Evolutionary conservation across 805 yeast species (phyloP).

Genomic region (Blastobotrys muscicola): DNA sequence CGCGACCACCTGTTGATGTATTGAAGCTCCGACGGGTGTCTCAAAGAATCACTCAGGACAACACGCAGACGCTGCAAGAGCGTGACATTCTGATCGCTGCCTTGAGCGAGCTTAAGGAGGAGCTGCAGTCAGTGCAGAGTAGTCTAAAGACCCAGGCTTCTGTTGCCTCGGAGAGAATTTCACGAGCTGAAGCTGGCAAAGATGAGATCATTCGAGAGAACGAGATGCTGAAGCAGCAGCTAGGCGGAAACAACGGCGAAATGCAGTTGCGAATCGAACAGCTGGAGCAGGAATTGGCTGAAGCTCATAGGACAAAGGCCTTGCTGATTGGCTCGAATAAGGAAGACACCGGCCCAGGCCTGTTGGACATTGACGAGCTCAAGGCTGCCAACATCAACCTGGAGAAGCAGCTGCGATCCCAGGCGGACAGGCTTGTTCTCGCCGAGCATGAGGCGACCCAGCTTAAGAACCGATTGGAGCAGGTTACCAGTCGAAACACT

Average conservation of each 20-base stretch:
- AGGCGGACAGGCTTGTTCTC: slow-evolving; percentile 12
- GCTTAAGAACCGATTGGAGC: slow-evolving; percentile 11
- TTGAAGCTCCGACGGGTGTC: slow-evolving; percentile 21
- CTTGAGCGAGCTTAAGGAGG: slow-evolving; percentile 19
- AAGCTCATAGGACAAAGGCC: slow-evolving; percentile 4
- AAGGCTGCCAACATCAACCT: slow-evolving; percentile 14
- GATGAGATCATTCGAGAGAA: slow-evolving; percentile 9
- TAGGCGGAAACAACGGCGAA: slow-evolving; percentile 2
- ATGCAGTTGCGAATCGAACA: slow-evolving; percentile 8
- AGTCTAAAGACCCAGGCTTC: slow-evolving; percentile 19
- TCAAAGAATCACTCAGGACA: slow-evolving; percentile 21
- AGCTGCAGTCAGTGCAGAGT: slow-evolving; percentile 18
- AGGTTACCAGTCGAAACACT: slow-evolving; percentile 1
- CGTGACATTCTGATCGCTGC: slow-evolving; percentile 22
- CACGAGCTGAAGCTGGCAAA: slow-evolving; percentile 15
- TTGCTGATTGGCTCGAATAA: slow-evolving; percentile 3
- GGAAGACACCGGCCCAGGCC: not conserved
- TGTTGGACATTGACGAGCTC: slow-evolving; percentile 10
- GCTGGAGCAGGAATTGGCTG: slow-evolving; percentile 12
- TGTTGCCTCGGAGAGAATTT: slow-evolving; percentile 18
- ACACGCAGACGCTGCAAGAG: slow-evolving; percentile 15
- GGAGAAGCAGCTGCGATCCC: slow-evolving; percentile 17
- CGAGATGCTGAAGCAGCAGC: not conserved
- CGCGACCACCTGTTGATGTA: slow-evolving; percentile 22
- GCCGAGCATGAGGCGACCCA: slow-evolving; percentile 11